Base-by-base conservation (phyloP, 768 basidiomycete species). In the Boletellus ananas region DNA sequence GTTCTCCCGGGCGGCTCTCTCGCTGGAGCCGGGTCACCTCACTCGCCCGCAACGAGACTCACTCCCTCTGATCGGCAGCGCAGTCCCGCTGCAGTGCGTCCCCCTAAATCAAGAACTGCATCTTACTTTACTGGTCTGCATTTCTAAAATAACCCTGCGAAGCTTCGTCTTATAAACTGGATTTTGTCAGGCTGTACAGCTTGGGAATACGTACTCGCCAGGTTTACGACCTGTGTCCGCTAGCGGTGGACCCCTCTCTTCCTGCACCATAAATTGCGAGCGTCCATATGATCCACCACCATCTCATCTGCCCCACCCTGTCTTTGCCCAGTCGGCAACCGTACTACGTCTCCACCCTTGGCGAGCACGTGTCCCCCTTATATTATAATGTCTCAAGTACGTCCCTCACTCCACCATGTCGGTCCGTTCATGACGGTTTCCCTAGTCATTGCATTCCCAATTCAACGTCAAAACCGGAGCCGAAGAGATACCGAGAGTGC, bases 191-290 rank as follows among this genome's bases (percentile, higher is more conserved):
- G 61, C 66, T 66, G 64, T 66, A 66, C 65, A 58, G 55, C 60
- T 62, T 66, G 67, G 67, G 54, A 65, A 63, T 66, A 66, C 62
- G 56, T 64, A 67, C 58, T 54, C 54, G 62, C 51, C 52, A 64
- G 31, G 31, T 48, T 60, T 66, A 61, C 66, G 59, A 64, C 40
- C 54, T 56, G 65, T 43, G 51, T 43, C 53, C 51, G 38, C 51
- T 65, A 60, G 52, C 63, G 55, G 54, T 56, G 55, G 33, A 20
- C 50, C 61, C 59, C 54, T 25, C 60, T 54, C 55, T 53, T 36
- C 18, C 45, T 41, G 31, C 52, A 55, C 50, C 57, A 67, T 67
- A 67, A 67, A 67, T 63, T 69, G 58, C 35, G 65, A 53, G 47
- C 45, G 40, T 13, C n/a, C 45, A 17, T 43, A 47, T 18, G 50